Base-by-base conservation (phyloP, 1,284 basidiomycete species). In the Ustilago curta region DNA sequence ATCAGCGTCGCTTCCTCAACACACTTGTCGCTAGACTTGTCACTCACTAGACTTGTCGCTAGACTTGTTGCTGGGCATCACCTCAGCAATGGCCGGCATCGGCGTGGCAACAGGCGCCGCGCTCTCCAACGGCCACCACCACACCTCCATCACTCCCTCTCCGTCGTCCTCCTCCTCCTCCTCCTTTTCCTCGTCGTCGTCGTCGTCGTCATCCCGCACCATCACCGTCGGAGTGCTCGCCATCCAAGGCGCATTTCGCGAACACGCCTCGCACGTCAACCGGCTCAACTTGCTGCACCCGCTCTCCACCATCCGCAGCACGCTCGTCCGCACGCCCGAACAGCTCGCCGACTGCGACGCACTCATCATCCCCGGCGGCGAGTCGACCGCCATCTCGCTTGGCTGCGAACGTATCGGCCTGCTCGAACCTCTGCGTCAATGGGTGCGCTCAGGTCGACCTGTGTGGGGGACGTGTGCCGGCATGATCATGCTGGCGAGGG, bases 401-500 rank as follows among this genome's bases (percentile, higher is more conserved):
- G 88, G 97, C 2, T 92, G 93, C 2, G 89, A 90, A 44, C 88
- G 93, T 1, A 90, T 91, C 0, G 92, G 92, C 0, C 88, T 99
- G 45, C 85, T 94, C 12, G 91, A 92, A 27, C 93, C 93, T 1
- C 88, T 99, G 6, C 88, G 89, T 43, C 88, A 89, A 44, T 97
- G 88, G 91, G 86, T 86, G 11, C 83, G 85, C 1, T 48, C 84
- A 0, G 93, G 70, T 0, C 51, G 91, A 78, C 91, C 93, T 0
- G 90, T 95, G 0, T 99, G 94, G 93, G 96, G 96, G 3, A 98
- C 95, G 0, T 99, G 96, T 85, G 96, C 96, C 0, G 96, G 96
- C 19, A 95, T 96, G 76, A 98, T 99, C 74, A 88, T 98, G 52
- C 89, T 98, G 45, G 16, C 90, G 50, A 40, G 73, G 42, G 68